Conservation (phyloP, 345 rosid genomes). For the Firmiana major region DNA sequence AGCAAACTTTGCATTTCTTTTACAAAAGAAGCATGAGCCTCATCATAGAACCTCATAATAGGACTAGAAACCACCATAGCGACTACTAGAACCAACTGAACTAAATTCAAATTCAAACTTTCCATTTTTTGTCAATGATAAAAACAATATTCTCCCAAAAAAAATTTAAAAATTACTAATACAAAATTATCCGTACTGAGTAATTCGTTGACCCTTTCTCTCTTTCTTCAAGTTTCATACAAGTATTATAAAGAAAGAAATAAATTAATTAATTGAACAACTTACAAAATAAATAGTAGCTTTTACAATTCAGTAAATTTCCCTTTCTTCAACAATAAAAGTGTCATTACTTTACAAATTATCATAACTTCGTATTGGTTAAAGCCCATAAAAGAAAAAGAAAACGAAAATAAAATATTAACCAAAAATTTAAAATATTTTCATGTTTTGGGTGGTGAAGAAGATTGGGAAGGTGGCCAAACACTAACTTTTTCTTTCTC, state of each 20-base stretch:
- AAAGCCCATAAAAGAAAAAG: not conserved
- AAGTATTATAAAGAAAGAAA: slow-evolving; percentile 7
- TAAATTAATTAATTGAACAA: not conserved
- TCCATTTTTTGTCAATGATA: not conserved
- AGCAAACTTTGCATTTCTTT: not conserved
- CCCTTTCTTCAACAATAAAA: not conserved
- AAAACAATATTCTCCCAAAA: not conserved
- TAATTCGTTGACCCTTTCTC: not conserved
- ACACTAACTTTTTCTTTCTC: slow-evolving; percentile 76
- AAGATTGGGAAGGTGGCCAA: slow-evolving; percentile 66
- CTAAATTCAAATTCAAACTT: not conserved
- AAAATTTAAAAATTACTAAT: not conserved
- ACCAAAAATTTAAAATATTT: not conserved
- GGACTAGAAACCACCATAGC: too few species aligned
- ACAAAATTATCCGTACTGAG: not conserved
- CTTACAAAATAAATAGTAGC: not conserved
- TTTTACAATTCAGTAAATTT: not conserved
- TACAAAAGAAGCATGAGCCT: too few species aligned
- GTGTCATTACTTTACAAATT: not conserved
- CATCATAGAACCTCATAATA: too few species aligned
- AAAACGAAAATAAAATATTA: too few species aligned
- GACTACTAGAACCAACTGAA: too few species aligned
- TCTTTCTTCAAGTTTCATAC: not conserved
- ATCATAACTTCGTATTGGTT: not conserved
- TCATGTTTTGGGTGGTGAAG: slow-evolving; percentile 23